Percentiles rank a stretch among this genome's conserved stretches.
phyloP scores from a whole-genome alignment of 768 basidiomycete genomes.

The Leucocoprinus leucothites region DNA sequence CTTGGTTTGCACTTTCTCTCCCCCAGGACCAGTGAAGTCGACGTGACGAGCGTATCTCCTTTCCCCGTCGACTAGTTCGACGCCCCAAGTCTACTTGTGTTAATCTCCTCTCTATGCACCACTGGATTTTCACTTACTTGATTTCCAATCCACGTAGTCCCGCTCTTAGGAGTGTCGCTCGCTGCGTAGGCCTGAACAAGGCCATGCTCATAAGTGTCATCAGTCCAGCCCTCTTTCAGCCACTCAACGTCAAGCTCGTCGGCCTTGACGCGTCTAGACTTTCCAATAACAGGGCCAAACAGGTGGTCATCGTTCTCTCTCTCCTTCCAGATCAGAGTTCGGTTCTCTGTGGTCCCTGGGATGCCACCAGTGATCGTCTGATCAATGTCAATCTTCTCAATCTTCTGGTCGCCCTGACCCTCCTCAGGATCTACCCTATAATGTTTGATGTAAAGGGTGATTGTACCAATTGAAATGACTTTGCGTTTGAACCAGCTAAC shows the following conservation, averaged over 20 bases:
- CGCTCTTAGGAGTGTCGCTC: conserved; percentile 65
- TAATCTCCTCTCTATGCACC: no score
- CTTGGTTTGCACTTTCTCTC: conserved; percentile 51
- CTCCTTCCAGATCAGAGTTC: conserved; percentile 55
- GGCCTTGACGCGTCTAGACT: conserved; percentile 46
- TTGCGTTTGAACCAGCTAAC: conserved; percentile 70
- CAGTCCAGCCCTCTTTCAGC: conserved; percentile 39
- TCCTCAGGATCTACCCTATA: conserved; percentile 39
- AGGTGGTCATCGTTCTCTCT: conserved; percentile 53
- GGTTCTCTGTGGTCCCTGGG: conserved; percentile 50
- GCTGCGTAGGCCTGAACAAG: conserved; percentile 44
- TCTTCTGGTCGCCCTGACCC: conserved; percentile 35
- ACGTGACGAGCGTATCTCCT: conserved; percentile 60
- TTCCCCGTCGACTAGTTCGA: conserved; percentile 55
- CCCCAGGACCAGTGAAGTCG: conserved; percentile 59
- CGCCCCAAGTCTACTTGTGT: conserved; percentile 52
- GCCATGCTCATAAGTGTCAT: conserved; percentile 38
- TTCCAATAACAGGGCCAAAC: conserved; percentile 58
- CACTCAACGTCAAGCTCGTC: conserved; percentile 44
- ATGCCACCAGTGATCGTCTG: conserved; percentile 66
- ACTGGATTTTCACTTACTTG: conserved; percentile 54
- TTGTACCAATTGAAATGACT: conserved; percentile 50
- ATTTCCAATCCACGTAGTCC: conserved; percentile 55
- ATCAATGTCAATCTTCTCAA: conserved; percentile 64
- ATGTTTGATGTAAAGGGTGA: conserved; percentile 65